Evolutionary conservation across 2,329 filamentous ascomycete genomes (phyloP).

Genomic region (Sclerotinia borealis): DNA sequence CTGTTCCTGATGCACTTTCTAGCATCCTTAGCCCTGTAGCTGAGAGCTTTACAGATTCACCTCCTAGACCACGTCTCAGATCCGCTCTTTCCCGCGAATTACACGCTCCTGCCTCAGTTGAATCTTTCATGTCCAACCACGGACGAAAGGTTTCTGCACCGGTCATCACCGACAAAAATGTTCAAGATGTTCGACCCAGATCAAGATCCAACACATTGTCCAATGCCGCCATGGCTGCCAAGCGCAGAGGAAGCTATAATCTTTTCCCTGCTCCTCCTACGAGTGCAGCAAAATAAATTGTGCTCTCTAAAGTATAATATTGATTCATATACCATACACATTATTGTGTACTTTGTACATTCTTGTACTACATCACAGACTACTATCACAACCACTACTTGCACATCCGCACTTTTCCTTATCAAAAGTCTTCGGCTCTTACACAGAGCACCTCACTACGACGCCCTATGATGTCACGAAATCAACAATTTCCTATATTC

Average conservation of each 20-base stretch:
- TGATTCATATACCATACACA: neutral
- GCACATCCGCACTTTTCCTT: conserved; percentile 2
- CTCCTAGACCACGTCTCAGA: neutral
- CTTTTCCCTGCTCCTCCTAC: conserved; percentile 22
- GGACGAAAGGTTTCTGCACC: conserved; percentile 30
- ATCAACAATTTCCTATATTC: conserved; percentile 5
- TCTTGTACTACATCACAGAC: neutral
- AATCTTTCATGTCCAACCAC: conserved; percentile 16
- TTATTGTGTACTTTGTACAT: conserved; percentile 1
- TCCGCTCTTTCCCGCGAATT: conserved; percentile 1
- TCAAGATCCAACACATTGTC: conserved; percentile 23
- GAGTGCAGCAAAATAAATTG: neutral
- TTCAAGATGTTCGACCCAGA: conserved; percentile 18
- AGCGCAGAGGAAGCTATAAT: conserved; percentile 28
- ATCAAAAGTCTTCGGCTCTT: neutral
- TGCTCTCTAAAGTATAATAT: conserved; percentile 16
- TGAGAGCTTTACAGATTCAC: conserved; percentile 18
- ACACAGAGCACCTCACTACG: neutral
- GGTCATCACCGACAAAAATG: conserved; percentile 14
- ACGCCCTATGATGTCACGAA: conserved; percentile 5
- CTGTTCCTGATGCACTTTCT: conserved; percentile 1
- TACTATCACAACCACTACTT: neutral
- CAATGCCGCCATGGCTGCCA: conserved; percentile 13
- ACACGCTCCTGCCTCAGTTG: neutral
- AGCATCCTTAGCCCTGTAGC: conserved; percentile 26